A percentile compares a stretch with the other conserved stretches of the same genome.
Conservation (phyloP, 2,329 filamentous ascomycete species). For the Penicillium sp. region DNA sequence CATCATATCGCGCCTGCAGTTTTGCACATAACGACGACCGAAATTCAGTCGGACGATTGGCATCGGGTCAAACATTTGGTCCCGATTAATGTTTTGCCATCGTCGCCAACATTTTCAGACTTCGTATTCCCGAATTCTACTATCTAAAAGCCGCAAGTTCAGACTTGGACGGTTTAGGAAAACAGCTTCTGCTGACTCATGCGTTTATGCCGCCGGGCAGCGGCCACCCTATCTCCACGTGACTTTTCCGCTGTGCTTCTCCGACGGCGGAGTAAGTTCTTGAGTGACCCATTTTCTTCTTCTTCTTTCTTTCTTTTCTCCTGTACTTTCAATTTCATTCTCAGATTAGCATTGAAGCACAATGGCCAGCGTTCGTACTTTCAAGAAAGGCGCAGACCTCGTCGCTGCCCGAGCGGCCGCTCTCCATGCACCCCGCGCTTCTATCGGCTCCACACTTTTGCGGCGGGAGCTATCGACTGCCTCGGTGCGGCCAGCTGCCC, state of each 20-base stretch:
- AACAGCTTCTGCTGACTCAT: constrained; percentile 16
- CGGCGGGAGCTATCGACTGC: constrained; percentile 30
- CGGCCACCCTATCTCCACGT: constrained; percentile 37
- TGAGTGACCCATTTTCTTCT: constrained; percentile 14
- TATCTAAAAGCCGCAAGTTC: not conserved
- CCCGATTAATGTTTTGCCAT: not conserved
- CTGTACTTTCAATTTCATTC: constrained; percentile 13
- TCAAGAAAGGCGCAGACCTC: constrained; percentile 33
- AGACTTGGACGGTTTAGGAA: constrained; percentile 8
- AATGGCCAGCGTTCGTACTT: constrained; percentile 32
- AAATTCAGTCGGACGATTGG: constrained; percentile 3
- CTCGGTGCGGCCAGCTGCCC: constrained; percentile 26
- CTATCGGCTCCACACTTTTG: constrained; percentile 33
- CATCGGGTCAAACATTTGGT: not conserved
- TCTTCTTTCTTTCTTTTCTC: constrained; percentile 12
- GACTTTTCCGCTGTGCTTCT: constrained; percentile 36
- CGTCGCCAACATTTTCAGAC: not conserved
- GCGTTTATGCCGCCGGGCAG: not conserved
- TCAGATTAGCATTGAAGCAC: constrained; percentile 16
- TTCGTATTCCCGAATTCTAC: not conserved
- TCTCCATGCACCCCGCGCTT: constrained; percentile 26
- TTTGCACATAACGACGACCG: constrained; percentile 9
- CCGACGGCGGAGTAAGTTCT: constrained; percentile 17
- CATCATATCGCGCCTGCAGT: constrained; percentile 3
- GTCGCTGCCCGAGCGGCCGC: constrained; percentile 27